phyloP scores from a whole-genome alignment of 2,329 filamentous ascomycete genomes.

The Pezicula radicicola region DNA sequence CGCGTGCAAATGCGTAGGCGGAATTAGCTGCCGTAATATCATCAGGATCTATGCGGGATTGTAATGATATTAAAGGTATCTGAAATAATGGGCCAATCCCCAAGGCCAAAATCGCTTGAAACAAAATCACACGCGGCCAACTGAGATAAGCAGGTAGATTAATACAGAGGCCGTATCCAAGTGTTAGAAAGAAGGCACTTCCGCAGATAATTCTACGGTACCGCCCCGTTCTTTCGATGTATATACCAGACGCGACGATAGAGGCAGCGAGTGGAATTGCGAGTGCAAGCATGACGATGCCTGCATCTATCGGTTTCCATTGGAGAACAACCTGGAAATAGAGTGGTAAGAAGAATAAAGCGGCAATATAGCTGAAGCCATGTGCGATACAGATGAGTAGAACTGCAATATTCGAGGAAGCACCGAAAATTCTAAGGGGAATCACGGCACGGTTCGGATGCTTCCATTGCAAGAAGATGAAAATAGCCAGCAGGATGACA shows the following conservation, averaged over 20 bases:
- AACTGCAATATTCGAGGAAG: too few species aligned
- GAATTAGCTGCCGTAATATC: conserved; percentile 64
- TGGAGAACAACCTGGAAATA: conserved; percentile 81
- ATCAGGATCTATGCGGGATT: conserved; percentile 55
- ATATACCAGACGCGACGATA: conserved; percentile 52
- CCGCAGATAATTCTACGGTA: conserved; percentile 56
- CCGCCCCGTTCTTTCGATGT: conserved; percentile 58
- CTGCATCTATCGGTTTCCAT: conserved; percentile 65
- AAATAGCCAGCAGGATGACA: too few species aligned
- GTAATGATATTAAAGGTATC: conserved; percentile 63
- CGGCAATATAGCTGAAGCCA: too few species aligned
- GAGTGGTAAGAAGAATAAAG: conserved; percentile 33
- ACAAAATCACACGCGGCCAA: conserved; percentile 53
- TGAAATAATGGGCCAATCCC: conserved; percentile 68
- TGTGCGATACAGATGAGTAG: too few species aligned
- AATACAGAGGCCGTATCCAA: conserved; percentile 61
- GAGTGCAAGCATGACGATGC: conserved; percentile 70
- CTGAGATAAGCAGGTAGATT: conserved; percentile 54
- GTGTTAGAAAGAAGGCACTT: conserved; percentile 54
- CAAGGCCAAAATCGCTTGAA: conserved; percentile 57
- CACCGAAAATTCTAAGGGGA: too few species aligned
- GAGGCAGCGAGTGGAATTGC: conserved; percentile 62
- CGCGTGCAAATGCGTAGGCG: conserved; percentile 60
- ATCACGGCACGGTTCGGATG: too few species aligned
- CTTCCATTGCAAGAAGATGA: too few species aligned